Conservation (phyloP, 257 asterid species). For the Agastache rugosa region DNA sequence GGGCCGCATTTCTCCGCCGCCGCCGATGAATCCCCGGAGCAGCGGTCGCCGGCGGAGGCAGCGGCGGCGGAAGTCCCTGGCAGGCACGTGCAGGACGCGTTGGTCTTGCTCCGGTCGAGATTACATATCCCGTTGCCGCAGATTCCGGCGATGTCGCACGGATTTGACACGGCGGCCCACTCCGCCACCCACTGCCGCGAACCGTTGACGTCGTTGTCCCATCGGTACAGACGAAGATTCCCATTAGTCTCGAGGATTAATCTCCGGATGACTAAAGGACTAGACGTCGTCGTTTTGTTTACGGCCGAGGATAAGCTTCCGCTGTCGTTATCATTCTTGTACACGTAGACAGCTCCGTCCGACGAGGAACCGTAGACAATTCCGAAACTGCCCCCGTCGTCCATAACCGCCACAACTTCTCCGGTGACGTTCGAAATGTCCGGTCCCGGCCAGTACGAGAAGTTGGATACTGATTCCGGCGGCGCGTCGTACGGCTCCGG, state of each 20-base stretch:
- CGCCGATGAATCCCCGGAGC: slow-evolving; percentile 51
- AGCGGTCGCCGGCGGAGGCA: slow-evolving; percentile 32
- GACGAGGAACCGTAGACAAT: slow-evolving; percentile 70
- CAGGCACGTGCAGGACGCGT: slow-evolving; percentile 70
- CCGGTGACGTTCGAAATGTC: slow-evolving; percentile 85
- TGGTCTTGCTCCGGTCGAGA: slow-evolving; percentile 70
- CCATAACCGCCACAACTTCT: slow-evolving; percentile 67
- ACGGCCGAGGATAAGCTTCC: slow-evolving; percentile 52
- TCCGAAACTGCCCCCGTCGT: slow-evolving; percentile 80
- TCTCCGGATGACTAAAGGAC: slow-evolving; percentile 55
- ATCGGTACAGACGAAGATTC: slow-evolving; percentile 71
- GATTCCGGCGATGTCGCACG: slow-evolving; percentile 79
- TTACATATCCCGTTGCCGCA: slow-evolving; percentile 85
- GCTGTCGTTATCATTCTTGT: slow-evolving; percentile 73
- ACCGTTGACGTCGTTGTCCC: slow-evolving; percentile 85
- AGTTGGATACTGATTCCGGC: slow-evolving; percentile 53
- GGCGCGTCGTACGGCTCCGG: slow-evolving; percentile 45
- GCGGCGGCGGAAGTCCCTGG: slow-evolving; percentile 50
- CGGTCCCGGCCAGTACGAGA: slow-evolving; percentile 86
- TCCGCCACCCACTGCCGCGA: slow-evolving; percentile 86
- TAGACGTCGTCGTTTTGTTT: slow-evolving; percentile 45
- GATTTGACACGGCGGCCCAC: slow-evolving; percentile 92
- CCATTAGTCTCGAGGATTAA: slow-evolving; percentile 75
- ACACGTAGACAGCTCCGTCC: slow-evolving; percentile 77
- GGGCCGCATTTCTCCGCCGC: slow-evolving; percentile 59